Conservation (phyloP, 2,329 filamentous ascomycete genomes). For the Stemphylium vesicarium region DNA sequence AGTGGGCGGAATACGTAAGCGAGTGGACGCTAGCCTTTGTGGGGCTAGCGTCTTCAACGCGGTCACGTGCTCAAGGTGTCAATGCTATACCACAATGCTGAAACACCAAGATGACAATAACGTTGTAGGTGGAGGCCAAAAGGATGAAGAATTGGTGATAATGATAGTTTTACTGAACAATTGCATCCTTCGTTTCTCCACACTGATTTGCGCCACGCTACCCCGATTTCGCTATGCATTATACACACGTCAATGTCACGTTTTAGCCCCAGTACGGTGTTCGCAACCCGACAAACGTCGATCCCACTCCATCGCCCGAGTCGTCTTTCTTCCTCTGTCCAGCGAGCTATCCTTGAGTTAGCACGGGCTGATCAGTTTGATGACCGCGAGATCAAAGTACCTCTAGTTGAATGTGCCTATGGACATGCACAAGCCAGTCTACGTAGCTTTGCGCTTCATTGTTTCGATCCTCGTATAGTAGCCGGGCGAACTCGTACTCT, state of each 20-base stretch:
- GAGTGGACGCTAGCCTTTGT: conserved; percentile 17
- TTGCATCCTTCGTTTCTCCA: conserved; percentile 9
- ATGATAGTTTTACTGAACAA: conserved; percentile 3
- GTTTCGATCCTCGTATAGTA: conserved; percentile 92
- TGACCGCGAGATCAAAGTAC: conserved; percentile 39
- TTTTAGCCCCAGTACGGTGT: conserved; percentile 50
- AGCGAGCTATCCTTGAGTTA: conserved; percentile 53
- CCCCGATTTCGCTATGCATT: conserved; percentile 35
- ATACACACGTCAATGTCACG: conserved; percentile 19
- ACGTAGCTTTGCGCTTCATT: conserved; percentile 98
- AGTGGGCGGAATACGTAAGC: conserved; percentile 25
- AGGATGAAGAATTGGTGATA: background rate
- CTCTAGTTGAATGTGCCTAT: conserved; percentile 91
- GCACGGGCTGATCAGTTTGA: background rate
- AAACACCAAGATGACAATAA: background rate
- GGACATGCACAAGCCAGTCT: conserved; percentile 96
- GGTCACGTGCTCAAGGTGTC: too few species aligned
- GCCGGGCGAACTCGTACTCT: conserved; percentile 92
- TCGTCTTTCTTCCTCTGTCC: conserved; percentile 76
- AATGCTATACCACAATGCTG: too few species aligned
- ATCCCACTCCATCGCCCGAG: conserved; percentile 45
- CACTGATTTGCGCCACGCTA: conserved; percentile 11
- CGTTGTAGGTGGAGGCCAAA: too few species aligned
- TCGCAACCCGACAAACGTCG: conserved; percentile 48
- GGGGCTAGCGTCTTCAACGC: background rate